Percentiles rank a stretch among this genome's conserved stretches.
Conservation (phyloP, 352 stramenopile species). For the Phytopythium kandeliae region DNA sequence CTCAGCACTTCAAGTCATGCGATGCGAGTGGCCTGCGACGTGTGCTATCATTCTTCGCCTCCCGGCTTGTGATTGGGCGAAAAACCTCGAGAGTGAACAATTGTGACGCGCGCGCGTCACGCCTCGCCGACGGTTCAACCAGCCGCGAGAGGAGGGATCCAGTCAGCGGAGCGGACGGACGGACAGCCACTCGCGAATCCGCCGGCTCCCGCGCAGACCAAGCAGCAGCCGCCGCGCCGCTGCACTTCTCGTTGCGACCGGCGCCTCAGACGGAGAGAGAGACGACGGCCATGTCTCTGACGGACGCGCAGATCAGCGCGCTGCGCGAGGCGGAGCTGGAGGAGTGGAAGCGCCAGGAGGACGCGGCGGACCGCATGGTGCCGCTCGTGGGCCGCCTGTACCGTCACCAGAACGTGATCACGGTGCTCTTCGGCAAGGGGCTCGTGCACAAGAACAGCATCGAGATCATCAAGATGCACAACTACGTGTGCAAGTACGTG, state of each 20-base stretch:
- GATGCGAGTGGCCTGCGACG: too few species aligned
- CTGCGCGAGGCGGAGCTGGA: slow-evolving; percentile 59
- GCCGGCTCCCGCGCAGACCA: too few species aligned
- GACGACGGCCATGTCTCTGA: slow-evolving; percentile 22
- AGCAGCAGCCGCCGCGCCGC: too few species aligned
- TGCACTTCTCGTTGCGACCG: too few species aligned
- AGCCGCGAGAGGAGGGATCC: too few species aligned
- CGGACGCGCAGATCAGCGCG: slow-evolving; percentile 37
- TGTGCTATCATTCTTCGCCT: too few species aligned
- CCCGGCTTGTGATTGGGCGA: slow-evolving; percentile 14
- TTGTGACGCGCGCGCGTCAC: slow-evolving; percentile 13
- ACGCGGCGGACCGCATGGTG: slow-evolving; percentile 80
- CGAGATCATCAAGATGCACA: slow-evolving; percentile 79
- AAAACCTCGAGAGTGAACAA: background rate
- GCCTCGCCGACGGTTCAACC: slow-evolving; percentile 1
- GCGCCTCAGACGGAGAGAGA: too few species aligned
- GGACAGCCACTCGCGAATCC: too few species aligned
- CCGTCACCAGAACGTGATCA: slow-evolving; percentile 78
- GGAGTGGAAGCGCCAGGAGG: slow-evolving; percentile 75
- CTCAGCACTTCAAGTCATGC: too few species aligned
- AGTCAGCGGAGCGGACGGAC: too few species aligned
- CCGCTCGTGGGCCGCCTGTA: slow-evolving; percentile 80
- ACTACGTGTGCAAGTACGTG: slow-evolving; percentile 83
- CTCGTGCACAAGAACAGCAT: slow-evolving; percentile 85
- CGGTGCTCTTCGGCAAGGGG: slow-evolving; percentile 77